Conservation (phyloP, 306 rosid genomes). For the Cicer pinnatifidum region DNA sequence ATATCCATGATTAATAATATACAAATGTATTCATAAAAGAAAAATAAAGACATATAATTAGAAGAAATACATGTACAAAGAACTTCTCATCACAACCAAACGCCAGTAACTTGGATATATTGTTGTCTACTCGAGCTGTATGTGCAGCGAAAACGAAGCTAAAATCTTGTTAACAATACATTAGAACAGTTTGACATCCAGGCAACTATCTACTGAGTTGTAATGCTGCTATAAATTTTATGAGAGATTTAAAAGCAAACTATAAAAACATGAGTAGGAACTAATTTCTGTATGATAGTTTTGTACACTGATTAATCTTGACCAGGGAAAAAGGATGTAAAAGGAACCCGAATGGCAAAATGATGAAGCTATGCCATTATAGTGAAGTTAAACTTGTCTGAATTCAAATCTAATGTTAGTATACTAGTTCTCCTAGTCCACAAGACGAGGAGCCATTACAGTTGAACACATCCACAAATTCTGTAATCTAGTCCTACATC, state of each 20-base stretch:
- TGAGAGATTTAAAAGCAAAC: not conserved
- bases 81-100: not conserved
- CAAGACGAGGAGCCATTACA: constrained; percentile 24
- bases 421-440: constrained; percentile 13
- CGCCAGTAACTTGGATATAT: not conserved
- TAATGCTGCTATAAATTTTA: constrained; percentile 5
- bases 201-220: not conserved
- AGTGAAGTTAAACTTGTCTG: constrained; percentile 15
- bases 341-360: not conserved
- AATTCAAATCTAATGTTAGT: constrained; percentile 31
- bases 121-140: not conserved
- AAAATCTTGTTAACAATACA: not conserved
- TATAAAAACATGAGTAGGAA: not conserved
- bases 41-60: not conserved
- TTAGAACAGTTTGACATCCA: constrained; percentile 10
- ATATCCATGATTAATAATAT: not conserved
- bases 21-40: not conserved
- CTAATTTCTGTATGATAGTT: not conserved
- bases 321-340: not conserved
- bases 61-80: not conserved
- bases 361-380: not conserved
- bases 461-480: constrained; percentile 28
- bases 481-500: constrained; percentile 23
- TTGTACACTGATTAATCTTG: not conserved
- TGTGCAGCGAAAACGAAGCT: not conserved